Evolutionary conservation across 805 yeast genomes (phyloP), one percentile per base, ranked within the genome.

Genomic region (Blastobotrys chiropterorum): DNA sequence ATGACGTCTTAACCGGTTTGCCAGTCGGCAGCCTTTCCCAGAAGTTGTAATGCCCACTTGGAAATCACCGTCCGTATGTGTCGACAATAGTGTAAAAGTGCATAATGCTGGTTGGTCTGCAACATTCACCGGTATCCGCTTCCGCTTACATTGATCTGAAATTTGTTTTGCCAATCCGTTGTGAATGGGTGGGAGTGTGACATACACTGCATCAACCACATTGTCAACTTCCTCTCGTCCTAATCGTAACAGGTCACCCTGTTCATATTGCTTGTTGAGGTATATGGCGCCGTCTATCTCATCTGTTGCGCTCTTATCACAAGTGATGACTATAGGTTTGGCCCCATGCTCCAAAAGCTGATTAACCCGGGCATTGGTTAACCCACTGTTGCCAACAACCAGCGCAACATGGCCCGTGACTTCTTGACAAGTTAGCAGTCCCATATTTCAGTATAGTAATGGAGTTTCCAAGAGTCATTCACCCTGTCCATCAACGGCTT

Each of bases 21-120:
- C 95, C 48, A 90, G 71, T 48, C 88, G 80, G 70, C 97, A 90
- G 3, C 97, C 97, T 68, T 86, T 86, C 0, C 96, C 95, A 21
- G 83, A 79, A 0, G 97, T 90, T 2, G 92, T 81, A 7, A 90
- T 80, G 0, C 96, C 95, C 49, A 90, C 59, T 65, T 86, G 92
- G 67, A 90, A 81, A 48, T 78, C 81, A 4, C 95, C 94, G 52
- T 83, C 81, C 1, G 73, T 70, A 62, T 78, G 80, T 0, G 90
- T 80, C 0, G 97, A 85, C 19, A 89, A 71, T 50, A 89, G 66
- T 0, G 92, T 80, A 65, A 90, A 90, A 0, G 90, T 80, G 50
- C 94, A 86, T 21, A 76, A 72, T 31, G 81, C 82, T 0, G 90
- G 81, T 14, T 81, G 77, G 57, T 88, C 96, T 0, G 85, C 77